These are phyloP conservation scores for Verticillium zaregamsianum DNA, from an alignment of 2,329 filamentous ascomycete genomes.

Conservation along the genomic window DNA sequence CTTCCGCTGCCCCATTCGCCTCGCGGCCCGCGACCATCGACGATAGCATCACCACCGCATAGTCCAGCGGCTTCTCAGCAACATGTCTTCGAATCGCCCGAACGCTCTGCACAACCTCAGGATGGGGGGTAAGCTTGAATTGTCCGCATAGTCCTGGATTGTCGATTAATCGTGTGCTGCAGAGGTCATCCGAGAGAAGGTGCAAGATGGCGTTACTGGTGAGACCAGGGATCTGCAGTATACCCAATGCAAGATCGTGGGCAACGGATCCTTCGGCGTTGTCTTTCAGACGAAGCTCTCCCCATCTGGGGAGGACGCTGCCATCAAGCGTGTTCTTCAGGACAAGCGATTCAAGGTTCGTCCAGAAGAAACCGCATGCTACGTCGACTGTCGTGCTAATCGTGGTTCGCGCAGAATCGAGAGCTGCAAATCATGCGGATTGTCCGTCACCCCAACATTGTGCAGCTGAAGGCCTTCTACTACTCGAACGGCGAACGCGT, in stretches of 20 bases:
- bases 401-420: constrained; percentile 65
- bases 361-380: not conserved
- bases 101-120: constrained; percentile 82
- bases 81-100: constrained; percentile 87
- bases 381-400: not conserved
- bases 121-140: constrained; percentile 82
- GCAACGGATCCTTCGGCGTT: constrained; percentile 97
- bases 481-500: constrained; percentile 99
- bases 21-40: not conserved
- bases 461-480: constrained; percentile 98
- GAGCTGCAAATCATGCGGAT: constrained; percentile 99
- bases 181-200: constrained; percentile 99
- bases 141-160: not conserved
- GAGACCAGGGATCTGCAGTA: constrained; percentile 97
- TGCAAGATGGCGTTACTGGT: constrained; percentile 95
- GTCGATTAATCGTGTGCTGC: constrained; percentile 11
- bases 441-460: constrained; percentile 96
- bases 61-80: constrained; percentile 2
- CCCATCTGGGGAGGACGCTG: constrained; percentile 95
- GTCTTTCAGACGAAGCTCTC: constrained; percentile 99
- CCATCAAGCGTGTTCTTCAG: constrained; percentile 97
- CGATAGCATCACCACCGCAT: not conserved
- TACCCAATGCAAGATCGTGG: constrained; percentile 98
- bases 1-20: constrained; percentile 7
- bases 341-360: constrained; percentile 98